A percentile compares a stretch with the other conserved stretches of the same genome.
Conservation (phyloP, 371 early-diverging fungal genomes). For the Mucor piriformis region DNA sequence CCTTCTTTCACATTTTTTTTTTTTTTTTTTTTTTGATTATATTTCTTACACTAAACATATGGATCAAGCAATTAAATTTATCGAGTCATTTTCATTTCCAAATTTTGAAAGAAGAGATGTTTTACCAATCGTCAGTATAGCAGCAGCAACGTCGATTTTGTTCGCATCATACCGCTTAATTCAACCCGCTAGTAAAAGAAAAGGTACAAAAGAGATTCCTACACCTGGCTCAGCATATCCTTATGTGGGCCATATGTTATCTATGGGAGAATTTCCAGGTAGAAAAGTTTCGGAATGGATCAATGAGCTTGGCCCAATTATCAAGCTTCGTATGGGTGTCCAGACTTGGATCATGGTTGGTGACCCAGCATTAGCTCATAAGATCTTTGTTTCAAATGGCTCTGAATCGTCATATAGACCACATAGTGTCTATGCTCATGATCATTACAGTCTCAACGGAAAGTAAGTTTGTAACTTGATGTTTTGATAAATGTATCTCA, state of each 20-base stretch:
- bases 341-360: slow-evolving; percentile 18
- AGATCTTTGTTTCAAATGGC: slow-evolving; percentile 20
- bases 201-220: slow-evolving; percentile 7
- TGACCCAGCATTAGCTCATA: slow-evolving; percentile 22
- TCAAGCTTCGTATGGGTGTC: slow-evolving; percentile 16
- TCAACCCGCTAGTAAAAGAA: neutral
- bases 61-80: slow-evolving; percentile 1
- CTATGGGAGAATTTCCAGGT: slow-evolving; percentile 7
- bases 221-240: slow-evolving; percentile 2
- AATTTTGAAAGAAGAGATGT: neutral
- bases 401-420: slow-evolving; percentile 13
- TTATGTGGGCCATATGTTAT: slow-evolving; percentile 14
- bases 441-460: neutral
- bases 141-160: neutral
- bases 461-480: too few relatives aligned
- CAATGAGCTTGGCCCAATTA: slow-evolving; percentile 17
- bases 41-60: neutral
- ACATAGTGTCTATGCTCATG: neutral
- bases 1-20: too few relatives aligned
- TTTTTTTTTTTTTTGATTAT: neutral
- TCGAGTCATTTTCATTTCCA: neutral
- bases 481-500: neutral
- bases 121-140: neutral
- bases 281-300: slow-evolving; percentile 13
- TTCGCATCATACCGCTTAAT: slow-evolving; percentile 2